Evolutionary conservation across 768 basidiomycete species (phyloP), one percentile per base, ranked within the genome.

Genomic region (Amanita rubescens): DNA sequence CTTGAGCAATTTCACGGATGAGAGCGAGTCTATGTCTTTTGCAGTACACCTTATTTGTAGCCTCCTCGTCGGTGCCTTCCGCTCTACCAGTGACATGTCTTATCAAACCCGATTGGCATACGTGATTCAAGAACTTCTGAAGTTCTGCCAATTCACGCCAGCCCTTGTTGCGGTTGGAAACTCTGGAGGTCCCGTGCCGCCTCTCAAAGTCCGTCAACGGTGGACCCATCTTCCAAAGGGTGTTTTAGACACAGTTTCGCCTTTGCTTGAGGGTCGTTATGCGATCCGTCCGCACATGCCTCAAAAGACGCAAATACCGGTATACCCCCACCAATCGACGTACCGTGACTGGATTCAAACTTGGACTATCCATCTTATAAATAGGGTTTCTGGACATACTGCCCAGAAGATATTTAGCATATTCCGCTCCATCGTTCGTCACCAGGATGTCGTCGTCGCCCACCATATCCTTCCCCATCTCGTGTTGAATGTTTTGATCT

Each of bases 311-410:
- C 67, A 73, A 47, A 80, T 85, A 58, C 94, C 95, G 2, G 83
- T 98, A 53, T 99, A 97, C 68, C 76, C 80, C 0, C 69, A 70
- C 4, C 77, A 84, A 53, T 65, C 80, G 2, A 95, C 92, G 0
- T 99, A 97, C 68, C 83, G 94, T 38, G 94, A 98, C 67, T 99
- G 96, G 96, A 79, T 98, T 32, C 93, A 95, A 58, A 65, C 79
- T 0, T 98, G 94, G 93, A 84, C 92, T 1, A 74, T 78, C 9
- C 77, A 91, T 65, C 78, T 99, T 33, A 89, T 97, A 51, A 74
- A 78, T 10, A 78, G 73, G 53, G 82, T 79, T 6, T 76, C 81
- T 1, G 81, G 82, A 17, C 57, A 59, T 2, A 75, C 71, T 48
- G 89, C 91, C 12, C 73, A 75, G 57, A 69, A 63, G 17, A 82